Evolutionary conservation across 2,329 filamentous ascomycete species (phyloP), one percentile per base, ranked within the genome.

Genomic region (Phialophora expanda): DNA sequence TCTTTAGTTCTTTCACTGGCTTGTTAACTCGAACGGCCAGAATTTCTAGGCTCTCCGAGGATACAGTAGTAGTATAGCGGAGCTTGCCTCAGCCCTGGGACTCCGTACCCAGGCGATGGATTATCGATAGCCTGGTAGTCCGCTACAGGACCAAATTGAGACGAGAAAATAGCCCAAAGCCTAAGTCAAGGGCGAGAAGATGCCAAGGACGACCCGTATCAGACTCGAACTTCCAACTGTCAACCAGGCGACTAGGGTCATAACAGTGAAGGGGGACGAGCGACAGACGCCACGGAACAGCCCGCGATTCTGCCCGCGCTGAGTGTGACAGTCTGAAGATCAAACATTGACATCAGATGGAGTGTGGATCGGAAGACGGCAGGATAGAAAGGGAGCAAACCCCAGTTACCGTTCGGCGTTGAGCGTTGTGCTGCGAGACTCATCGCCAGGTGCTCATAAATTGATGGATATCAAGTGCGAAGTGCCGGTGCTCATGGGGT

Each of bases 311-410:
- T 41, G 38, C 38, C 6, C 38, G 38, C 38, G 17, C n/a, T 17
- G 38, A 34, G 32, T 34, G 32, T 34, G 32, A 34, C 32, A 34
- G 32, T 28, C 28, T 9, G 32, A 34, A 8, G 11, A 34, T 34
- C 32, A 34, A 41, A 7, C 14, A 17, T 41, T n/a, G 38, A 41
- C 38, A 41, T 50, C 12, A 11, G 24, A 20, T 50, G 20, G 14
- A n/a, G 46, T 20, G 20, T 51, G 5, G 24, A 14, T 7, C 48
- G 48, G 48, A 26, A 51, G 48, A 51, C 14, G 9, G 9, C 20
- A 22, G 48, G 48, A 51, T 28, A 11, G 48, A 28, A 51, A 51
- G 48, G 38, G 48, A 51, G 48, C 48, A 26, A 51, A 51, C 22
- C 24, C 48, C 24, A 8, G 20, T 24, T 26, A 22, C 3, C 22